Evolutionary conservation across 345 rosid genomes (phyloP).

Genomic region (Conringia planisiliqua): DNA sequence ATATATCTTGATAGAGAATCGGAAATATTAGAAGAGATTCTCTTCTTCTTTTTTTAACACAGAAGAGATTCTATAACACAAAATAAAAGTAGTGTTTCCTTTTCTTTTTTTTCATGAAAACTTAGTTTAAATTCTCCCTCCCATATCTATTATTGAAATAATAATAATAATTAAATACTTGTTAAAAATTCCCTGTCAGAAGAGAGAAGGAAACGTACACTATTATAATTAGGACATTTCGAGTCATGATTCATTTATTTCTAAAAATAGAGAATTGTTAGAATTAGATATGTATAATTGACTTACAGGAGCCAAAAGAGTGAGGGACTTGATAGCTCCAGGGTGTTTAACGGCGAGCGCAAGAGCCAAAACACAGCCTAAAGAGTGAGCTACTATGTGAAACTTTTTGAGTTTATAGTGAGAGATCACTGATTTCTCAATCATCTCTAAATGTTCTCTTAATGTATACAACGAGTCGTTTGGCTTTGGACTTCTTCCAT

Average conservation of each 20-base stretch:
- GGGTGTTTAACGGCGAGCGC: slow-evolving; percentile 84
- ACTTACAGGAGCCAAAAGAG: slow-evolving; percentile 87
- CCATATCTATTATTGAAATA: not conserved
- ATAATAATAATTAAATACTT: not conserved
- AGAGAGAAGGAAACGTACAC: not conserved
- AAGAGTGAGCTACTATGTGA: slow-evolving; percentile 94
- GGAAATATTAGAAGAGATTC: not conserved
- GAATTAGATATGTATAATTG: not conserved
- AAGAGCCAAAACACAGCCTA: slow-evolving; percentile 93
- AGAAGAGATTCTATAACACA: not conserved
- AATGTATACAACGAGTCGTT: slow-evolving; percentile 85
- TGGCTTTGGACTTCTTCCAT: slow-evolving; percentile 95
- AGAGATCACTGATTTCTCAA: slow-evolving; percentile 66
- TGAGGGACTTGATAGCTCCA: slow-evolving; percentile 72
- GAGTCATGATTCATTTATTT: not conserved
- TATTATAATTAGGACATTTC: not conserved
- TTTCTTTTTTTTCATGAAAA: not conserved
- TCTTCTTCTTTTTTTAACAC: no score
- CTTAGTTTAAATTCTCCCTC: not conserved
- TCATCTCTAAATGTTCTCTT: slow-evolving; percentile 86
- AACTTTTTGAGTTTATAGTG: slow-evolving; percentile 63
- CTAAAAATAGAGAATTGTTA: not conserved
- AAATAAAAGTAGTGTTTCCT: not conserved
- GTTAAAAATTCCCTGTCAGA: not conserved
- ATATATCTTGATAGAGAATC: not conserved